Base-by-base conservation (phyloP, 2,329 filamentous ascomycete species). In the Penicillium vulpinum region DNA sequence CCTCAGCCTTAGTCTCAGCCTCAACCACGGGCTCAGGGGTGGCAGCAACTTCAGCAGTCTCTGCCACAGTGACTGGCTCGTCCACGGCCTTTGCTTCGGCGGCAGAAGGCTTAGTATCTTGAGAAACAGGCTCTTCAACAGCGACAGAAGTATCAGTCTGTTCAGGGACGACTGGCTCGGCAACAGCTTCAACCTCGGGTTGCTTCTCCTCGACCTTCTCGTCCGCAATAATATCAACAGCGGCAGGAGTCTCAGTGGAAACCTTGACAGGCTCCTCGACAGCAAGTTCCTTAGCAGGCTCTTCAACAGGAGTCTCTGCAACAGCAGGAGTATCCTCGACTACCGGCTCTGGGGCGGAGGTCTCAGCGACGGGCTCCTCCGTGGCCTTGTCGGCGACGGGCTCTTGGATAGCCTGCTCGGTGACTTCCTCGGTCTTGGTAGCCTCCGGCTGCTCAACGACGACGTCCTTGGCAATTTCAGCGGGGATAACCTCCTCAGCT, bases 171-270 rank as follows among this genome's bases (percentile, higher is more conserved):
- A 35, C 15, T 6, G 55, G 41, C 40, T 59, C 55, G 31, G 53
- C 45, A 44, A 50, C 39, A 45, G 35, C 35, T 10, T 45, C 51
- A 35, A 18, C 18, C n/a, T 60, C 49, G 11, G 52, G 4, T 18
- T 51, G 49, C 38, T 51, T 51, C 49, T 51, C 36, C 33, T 38
- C 45, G 31, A 52, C 36, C 56, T 57, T 58, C 43, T 57, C 54
- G 40, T 51, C 55, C 15, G 47, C 28, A 51, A 33, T 36, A 49
- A 43, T 10, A 10, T 45, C 39, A 28, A 40, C 31, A 43, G 55
- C 56, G 21, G 38, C 41, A 40, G 41, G 41, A n/a, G 57, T 48
- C 33, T 62, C 53, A 2, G 26, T 24, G 7, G 39, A 39, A 24
- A 35, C 22, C 48, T 29, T 26, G 16, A 26, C 31, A 10, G 54